Base-by-base conservation (phyloP, 352 stramenopile species). In the Phytopythium vexans region DNA sequence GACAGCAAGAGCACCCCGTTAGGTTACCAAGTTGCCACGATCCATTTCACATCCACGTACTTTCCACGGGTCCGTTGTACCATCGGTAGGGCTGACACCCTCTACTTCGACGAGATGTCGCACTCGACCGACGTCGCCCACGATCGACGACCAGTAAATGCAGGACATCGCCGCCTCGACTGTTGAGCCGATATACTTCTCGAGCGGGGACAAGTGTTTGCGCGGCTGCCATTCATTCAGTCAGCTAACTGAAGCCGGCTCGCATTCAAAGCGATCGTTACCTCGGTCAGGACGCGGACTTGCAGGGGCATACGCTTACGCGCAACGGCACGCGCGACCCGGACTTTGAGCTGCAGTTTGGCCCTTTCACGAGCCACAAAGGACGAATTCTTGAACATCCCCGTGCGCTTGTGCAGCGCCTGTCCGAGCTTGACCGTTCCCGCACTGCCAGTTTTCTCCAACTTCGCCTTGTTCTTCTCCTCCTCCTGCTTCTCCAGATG, bases 71-170 rank as follows among this genome's bases (percentile, higher is more conserved):
- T 92, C 82, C 7, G 85, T 38, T 3, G 56, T 70, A 50, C 50
- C 66, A 43, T 92, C 72, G 0, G 43, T 64, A 6, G 77, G 53
- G 14, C 64, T 80, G 27, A 84, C 64, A 2, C 52, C 45, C 56
- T 92, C 82, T 15, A 87, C 43, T 44, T 86, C 66, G 10, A 89
- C 75, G 9, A 92, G 69, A 35, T 88, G 66, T 3, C 56, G 68
- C 4, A 89, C 69, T 11, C 82, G 79, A 0, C 58, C 34, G 5
- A 88, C 40, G 54, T 92, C 78, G 21, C 79, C 75, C 35, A 89
- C 88, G 6, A 80, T 77, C 1, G 77, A 53, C 6, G 78, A 62
- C 82, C 78, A 92, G 48, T 86, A 92, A 37, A 89, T 73, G 41
- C 88, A 78, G 0, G 72, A 86, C 40, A 86, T 55, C 16, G 80